Conservation (phyloP, 176 grass and related monocot species). For the Triticum dicoccoides region DNA sequence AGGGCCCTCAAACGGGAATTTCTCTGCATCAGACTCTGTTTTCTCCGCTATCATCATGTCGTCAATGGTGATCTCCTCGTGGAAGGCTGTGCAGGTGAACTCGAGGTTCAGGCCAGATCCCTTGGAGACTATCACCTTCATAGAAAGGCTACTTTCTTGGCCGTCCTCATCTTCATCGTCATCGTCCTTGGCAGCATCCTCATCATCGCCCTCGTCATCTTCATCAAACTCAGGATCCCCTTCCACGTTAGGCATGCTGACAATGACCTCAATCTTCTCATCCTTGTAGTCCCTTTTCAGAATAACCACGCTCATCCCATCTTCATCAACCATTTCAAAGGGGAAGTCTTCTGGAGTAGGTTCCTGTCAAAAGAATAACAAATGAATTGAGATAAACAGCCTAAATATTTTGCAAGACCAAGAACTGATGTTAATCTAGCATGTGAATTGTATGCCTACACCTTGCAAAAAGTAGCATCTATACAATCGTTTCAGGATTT, state of each 20-base stretch:
- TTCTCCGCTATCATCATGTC: slow-evolving; percentile 67
- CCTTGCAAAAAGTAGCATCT: not conserved
- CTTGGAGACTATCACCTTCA: slow-evolving; percentile 75
- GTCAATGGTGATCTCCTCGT: slow-evolving; percentile 78
- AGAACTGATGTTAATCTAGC: not conserved
- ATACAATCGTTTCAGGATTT: not conserved
- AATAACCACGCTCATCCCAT: slow-evolving; percentile 65
- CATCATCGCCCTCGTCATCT: slow-evolving; percentile 20
- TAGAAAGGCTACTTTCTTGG: slow-evolving; percentile 51
- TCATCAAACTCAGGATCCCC: slow-evolving; percentile 53
- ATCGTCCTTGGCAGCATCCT: slow-evolving; percentile 26
- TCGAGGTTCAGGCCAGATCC: slow-evolving; percentile 57
- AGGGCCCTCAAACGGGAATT: slow-evolving; percentile 77
- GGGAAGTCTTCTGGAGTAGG: slow-evolving; percentile 67
- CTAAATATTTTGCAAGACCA: not conserved
- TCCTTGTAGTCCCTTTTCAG: slow-evolving; percentile 68
- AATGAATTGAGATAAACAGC: not conserved
- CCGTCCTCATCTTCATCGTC: slow-evolving; percentile 31
- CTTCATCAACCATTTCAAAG: slow-evolving; percentile 77
- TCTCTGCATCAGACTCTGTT: slow-evolving; percentile 31
- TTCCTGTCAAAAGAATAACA: slow-evolving; percentile 32
- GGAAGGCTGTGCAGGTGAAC: slow-evolving; percentile 79
- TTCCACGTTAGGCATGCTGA: slow-evolving; percentile 84
- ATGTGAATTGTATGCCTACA: not conserved
- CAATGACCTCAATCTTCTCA: slow-evolving; percentile 71